Conservation (phyloP, 192 early-diverging fungal genomes). For the Coemansia pectinata region DNA sequence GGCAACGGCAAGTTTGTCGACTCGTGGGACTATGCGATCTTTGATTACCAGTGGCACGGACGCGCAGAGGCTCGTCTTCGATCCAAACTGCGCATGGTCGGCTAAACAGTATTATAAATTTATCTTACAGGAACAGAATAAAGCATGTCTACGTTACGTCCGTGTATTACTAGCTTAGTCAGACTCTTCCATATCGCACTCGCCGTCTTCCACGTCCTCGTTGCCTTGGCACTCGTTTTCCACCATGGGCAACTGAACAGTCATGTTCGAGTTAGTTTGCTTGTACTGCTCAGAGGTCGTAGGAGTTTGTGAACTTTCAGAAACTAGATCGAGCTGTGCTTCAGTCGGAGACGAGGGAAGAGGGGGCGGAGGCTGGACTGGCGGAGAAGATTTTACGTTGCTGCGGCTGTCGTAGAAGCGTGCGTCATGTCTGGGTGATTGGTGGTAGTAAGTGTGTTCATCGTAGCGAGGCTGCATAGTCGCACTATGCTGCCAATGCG, state of each 20-base stretch:
- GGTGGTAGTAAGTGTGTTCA: not conserved
- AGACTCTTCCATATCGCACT: conserved; percentile 50
- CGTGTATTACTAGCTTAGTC: conserved; percentile 17
- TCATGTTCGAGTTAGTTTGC: not conserved
- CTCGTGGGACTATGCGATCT: conserved; percentile 48
- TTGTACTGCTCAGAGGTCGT: not conserved
- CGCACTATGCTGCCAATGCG: not conserved
- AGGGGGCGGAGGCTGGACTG: not conserved
- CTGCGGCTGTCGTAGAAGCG: not conserved
- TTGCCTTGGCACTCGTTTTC: not conserved
- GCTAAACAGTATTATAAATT: not conserved
- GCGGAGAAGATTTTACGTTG: not conserved
- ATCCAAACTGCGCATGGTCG: conserved; percentile 10
- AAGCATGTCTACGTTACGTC: not conserved
- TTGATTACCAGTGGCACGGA: conserved; percentile 36
- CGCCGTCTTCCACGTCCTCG: conserved; percentile 44
- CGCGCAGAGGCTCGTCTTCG: conserved; percentile 13
- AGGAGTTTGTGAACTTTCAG: not conserved
- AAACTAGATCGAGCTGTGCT: not conserved
- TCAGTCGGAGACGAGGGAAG: not conserved
- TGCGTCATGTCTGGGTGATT: not conserved
- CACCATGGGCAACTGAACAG: not conserved
- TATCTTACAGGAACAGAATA: not conserved
- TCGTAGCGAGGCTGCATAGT: not conserved
- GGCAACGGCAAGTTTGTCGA: conserved; percentile 29